Conservation (phyloP, 2,329 filamentous ascomycete genomes). For the Alternaria gansuensis region DNA sequence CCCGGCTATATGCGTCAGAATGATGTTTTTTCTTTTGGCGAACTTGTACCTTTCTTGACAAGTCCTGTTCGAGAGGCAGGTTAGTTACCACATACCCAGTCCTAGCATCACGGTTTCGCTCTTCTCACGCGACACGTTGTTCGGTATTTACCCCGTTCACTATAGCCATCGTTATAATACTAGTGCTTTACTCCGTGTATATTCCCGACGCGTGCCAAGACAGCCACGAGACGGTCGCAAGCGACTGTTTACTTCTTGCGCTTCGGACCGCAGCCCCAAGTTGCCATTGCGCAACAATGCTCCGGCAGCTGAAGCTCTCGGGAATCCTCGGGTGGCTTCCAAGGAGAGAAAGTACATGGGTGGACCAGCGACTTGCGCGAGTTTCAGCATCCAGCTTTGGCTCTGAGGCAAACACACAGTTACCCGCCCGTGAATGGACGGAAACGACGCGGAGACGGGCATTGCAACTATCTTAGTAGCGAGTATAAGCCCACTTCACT, state of each 20-base stretch:
- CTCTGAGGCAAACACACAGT: conserved; percentile 48
- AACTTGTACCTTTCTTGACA: not conserved
- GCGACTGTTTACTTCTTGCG: conserved; percentile 11
- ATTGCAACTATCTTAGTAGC: conserved; percentile 9
- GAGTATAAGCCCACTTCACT: conserved; percentile 28
- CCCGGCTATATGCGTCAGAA: not conserved
- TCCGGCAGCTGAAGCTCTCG: conserved; percentile 15
- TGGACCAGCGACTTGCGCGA: conserved; percentile 63
- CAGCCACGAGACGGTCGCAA: not conserved
- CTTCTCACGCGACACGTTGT: not conserved
- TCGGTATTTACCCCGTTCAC: not conserved
- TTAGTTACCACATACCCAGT: not conserved
- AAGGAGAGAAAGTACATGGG: conserved; percentile 12
- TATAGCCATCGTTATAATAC: not conserved
- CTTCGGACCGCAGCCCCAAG: conserved; percentile 3
- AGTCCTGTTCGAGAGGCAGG: not conserved
- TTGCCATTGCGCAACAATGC: not conserved
- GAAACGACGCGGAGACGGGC: conserved; percentile 17
- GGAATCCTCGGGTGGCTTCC: not conserved
- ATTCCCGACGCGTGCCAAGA: not conserved
- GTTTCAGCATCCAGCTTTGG: conserved; percentile 70
- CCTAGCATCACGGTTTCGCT: not conserved
- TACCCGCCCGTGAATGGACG: conserved; percentile 13
- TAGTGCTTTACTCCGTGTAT: not conserved
- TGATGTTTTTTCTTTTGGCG: not conserved